Percentiles rank a stretch among this genome's conserved stretches.
Evolutionary conservation across 1,284 basidiomycete species (phyloP).

Genomic region (Rhodofomes roseus): DNA sequence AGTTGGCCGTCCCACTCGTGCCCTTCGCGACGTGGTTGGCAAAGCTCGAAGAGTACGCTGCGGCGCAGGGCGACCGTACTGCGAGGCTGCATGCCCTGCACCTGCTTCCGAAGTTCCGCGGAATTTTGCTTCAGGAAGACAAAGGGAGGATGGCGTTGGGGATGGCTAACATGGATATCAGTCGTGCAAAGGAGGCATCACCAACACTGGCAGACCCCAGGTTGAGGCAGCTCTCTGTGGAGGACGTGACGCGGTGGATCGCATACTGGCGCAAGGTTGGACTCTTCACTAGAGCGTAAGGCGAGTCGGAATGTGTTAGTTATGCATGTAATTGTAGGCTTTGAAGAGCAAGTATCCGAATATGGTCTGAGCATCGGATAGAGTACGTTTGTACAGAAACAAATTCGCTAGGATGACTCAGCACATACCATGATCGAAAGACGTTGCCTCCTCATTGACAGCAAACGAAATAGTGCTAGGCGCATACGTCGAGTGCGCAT

Average conservation of each 20-base stretch:
- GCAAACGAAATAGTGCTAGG: too few species aligned
- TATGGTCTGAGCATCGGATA: too few species aligned
- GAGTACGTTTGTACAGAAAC: too few species aligned
- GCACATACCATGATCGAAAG: too few species aligned
- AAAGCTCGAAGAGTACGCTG: slow-evolving; percentile 5
- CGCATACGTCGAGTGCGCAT: too few species aligned
- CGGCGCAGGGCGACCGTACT: not conserved
- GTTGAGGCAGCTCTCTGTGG: not conserved
- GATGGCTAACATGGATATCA: not conserved
- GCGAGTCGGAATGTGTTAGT: too few species aligned
- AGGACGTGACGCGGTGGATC: not conserved
- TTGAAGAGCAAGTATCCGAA: too few species aligned
- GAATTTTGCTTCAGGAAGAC: not conserved
- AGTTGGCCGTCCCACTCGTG: slow-evolving; percentile 19
- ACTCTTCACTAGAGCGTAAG: not conserved
- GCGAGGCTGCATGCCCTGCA: not conserved
- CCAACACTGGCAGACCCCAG: not conserved
- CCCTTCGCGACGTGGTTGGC: slow-evolving; percentile 19
- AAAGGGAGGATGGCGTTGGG: not conserved
- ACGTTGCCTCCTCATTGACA: too few species aligned
- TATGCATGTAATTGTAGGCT: too few species aligned
- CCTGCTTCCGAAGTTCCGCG: not conserved
- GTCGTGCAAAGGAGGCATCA: not conserved
- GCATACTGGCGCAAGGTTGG: not conserved
- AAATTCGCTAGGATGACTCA: too few species aligned